Evolutionary conservation across 2,329 filamentous ascomycete genomes (phyloP).

Genomic region (Fusarium sp.): DNA sequence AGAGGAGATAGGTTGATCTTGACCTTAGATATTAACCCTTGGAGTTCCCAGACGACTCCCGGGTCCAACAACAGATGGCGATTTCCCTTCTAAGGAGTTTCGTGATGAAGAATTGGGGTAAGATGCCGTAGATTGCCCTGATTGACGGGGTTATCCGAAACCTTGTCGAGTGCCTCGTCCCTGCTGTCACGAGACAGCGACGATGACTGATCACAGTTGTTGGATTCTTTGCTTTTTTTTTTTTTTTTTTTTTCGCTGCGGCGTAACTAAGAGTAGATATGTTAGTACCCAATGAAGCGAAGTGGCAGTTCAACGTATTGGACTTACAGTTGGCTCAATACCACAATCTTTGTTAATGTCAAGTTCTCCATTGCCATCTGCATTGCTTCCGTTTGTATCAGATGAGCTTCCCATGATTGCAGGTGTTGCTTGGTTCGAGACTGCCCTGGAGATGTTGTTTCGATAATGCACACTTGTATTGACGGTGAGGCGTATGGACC

Average conservation of each 20-base stretch:
- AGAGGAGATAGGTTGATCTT: not conserved
- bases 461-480: no score
- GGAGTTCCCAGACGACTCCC: no score
- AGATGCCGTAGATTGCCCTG: not conserved
- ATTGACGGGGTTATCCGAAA: not conserved
- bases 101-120: not conserved
- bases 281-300: not conserved
- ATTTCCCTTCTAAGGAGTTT: no score
- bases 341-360: not conserved
- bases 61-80: not conserved
- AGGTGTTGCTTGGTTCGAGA: not conserved
- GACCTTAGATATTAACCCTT: not conserved
- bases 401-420: no score
- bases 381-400: no score
- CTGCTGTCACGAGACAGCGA: not conserved
- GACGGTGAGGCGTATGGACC: no score
- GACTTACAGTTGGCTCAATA: not conserved
- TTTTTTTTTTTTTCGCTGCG: not conserved
- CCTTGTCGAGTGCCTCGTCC: not conserved
- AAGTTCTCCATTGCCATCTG: not conserved
- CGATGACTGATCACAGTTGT: not conserved
- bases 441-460: no score
- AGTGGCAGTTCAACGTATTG: not conserved
- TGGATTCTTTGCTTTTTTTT: not conserved
- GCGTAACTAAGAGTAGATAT: not conserved